Conservation (phyloP, 73 alveolate species). For the Effrenium voratum region DNA sequence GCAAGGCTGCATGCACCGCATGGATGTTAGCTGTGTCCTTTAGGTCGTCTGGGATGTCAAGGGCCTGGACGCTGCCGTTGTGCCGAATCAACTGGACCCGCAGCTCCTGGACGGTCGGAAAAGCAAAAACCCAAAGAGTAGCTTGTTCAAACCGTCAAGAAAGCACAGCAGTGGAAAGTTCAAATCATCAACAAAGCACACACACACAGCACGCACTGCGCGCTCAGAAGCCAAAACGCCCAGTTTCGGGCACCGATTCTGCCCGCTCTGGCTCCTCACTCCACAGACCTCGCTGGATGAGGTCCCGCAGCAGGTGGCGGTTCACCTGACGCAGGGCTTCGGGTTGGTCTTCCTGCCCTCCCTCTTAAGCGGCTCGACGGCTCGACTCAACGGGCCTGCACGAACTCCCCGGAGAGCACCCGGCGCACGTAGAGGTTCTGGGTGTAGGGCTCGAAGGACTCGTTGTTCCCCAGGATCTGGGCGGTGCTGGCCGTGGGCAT, state of each 20-base stretch:
- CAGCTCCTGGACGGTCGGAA: too few species aligned
- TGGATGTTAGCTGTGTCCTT: too few species aligned
- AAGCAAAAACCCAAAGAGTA: too few species aligned
- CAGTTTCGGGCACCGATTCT: too few species aligned
- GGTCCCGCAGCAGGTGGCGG: conserved; percentile 76
- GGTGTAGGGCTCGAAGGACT: conserved; percentile 98
- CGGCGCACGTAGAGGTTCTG: conserved; percentile 98
- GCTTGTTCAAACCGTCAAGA: too few species aligned
- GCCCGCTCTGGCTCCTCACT: too few species aligned
- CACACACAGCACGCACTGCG: too few species aligned
- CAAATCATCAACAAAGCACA: too few species aligned
- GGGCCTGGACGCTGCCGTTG: conserved; percentile 96
- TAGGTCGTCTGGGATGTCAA: conserved; percentile 96
- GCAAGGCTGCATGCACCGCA: too few species aligned
- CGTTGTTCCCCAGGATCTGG: conserved; percentile 98
- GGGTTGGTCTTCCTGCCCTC: not conserved
- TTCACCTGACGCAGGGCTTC: conserved; percentile 9
- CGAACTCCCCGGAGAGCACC: conserved; percentile 98
- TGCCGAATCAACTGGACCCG: conserved; percentile 93
- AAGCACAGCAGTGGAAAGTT: too few species aligned
- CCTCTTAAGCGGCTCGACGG: not conserved
- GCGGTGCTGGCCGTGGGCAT: conserved; percentile 99
- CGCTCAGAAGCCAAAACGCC: too few species aligned
- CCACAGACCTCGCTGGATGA: conserved; percentile 87
- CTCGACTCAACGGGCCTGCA: conserved; percentile 18